Evolutionary conservation across 2,329 filamentous ascomycete genomes (phyloP).

Genomic region (Bretziella fagacearum): DNA sequence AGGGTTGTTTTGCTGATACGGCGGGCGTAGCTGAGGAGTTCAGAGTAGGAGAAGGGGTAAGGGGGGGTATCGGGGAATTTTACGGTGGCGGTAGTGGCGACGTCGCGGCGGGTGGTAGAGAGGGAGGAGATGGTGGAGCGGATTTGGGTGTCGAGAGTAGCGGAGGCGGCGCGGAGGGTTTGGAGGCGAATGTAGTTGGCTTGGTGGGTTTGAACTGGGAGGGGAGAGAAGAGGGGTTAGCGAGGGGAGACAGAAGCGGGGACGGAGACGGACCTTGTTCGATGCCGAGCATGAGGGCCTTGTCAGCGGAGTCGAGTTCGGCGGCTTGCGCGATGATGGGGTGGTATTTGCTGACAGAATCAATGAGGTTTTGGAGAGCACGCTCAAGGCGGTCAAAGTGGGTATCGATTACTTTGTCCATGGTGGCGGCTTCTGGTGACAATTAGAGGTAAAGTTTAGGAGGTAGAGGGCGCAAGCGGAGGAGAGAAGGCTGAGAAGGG

Average conservation of each 20-base stretch:
- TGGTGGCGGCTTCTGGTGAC: slow-evolving; percentile 20
- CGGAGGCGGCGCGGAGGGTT: slow-evolving; percentile 47
- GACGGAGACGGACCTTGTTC: slow-evolving; percentile 36
- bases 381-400: slow-evolving; percentile 51
- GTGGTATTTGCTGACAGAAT: slow-evolving; percentile 69
- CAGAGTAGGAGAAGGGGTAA: slow-evolving; percentile 47
- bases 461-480: too few relatives aligned
- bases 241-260: background rate
- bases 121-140: slow-evolving; percentile 53
- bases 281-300: slow-evolving; percentile 47
- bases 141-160: slow-evolving; percentile 53
- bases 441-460: background rate
- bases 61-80: slow-evolving; percentile 33
- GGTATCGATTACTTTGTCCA: slow-evolving; percentile 45
- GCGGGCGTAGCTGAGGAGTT: slow-evolving; percentile 61
- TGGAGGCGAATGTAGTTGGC: slow-evolving; percentile 54
- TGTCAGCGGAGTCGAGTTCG: slow-evolving; percentile 55
- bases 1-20: slow-evolving; percentile 67
- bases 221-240: background rate
- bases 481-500: background rate
- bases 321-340: slow-evolving; percentile 50
- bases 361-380: slow-evolving; percentile 51
- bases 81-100: slow-evolving; percentile 45
- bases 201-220: slow-evolving; percentile 55
- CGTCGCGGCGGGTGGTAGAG: slow-evolving; percentile 54